phyloP scores from a whole-genome alignment of 2,329 filamentous ascomycete species.

The Colletotrichum truncatum region DNA sequence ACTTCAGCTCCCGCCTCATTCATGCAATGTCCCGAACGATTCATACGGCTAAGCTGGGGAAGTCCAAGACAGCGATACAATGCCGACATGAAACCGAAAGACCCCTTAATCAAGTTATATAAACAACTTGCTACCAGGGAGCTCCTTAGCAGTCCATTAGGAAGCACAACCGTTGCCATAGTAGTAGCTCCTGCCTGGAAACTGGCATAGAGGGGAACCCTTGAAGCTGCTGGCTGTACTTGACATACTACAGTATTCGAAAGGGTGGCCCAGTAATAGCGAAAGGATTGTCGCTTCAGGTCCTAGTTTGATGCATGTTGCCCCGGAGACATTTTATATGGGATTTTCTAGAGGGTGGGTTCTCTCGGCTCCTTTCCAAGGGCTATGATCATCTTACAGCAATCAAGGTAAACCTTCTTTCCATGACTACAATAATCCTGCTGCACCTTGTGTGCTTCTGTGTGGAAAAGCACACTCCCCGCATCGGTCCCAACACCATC shows the following conservation, averaged over 20 bases:
- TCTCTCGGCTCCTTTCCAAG: neutral
- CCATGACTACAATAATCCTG: neutral
- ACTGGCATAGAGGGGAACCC: neutral
- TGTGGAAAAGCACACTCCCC: neutral
- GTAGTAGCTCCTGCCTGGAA: neutral
- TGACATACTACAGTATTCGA: too few relatives aligned
- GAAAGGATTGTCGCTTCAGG: neutral
- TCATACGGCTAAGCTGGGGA: neutral
- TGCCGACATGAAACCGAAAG: neutral
- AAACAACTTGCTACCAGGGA: neutral
- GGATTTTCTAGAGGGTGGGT: conserved; percentile 3
- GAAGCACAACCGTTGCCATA: neutral
- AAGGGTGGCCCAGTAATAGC: neutral
- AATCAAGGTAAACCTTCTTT: neutral
- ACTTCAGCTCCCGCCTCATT: conserved; percentile 7
- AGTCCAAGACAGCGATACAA: neutral
- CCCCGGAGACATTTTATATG: neutral
- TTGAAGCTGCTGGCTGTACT: neutral
- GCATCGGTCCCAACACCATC: neutral
- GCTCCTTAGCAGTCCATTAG: neutral
- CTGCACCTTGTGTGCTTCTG: neutral
- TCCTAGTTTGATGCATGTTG: neutral
- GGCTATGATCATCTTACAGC: neutral
- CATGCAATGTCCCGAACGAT: neutral
- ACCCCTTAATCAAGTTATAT: neutral